These are phyloP conservation scores for Oehlia diaphana DNA, from an alignment of 192 early-diverging fungal genomes.

Conservation along the genomic window DNA sequence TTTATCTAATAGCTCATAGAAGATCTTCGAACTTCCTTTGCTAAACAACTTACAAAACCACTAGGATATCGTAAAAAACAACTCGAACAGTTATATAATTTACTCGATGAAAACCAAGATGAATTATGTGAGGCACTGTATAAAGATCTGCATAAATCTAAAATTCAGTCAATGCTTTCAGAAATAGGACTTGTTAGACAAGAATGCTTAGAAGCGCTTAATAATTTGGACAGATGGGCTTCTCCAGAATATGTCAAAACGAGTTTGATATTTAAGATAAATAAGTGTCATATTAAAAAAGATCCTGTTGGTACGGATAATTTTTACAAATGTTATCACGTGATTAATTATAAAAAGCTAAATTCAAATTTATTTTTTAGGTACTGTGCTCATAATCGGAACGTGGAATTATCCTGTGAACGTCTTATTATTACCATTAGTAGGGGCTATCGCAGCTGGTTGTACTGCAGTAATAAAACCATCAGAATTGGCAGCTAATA, in stretches of 20 bases:
- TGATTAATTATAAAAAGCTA: neutral
- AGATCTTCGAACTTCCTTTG: constrained; percentile 40
- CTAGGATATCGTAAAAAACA: constrained; percentile 59
- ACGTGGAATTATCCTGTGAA: constrained; percentile 60
- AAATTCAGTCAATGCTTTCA: constrained; percentile 50
- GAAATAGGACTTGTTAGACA: constrained; percentile 55
- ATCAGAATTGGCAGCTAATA: constrained; percentile 74
- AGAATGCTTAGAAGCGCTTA: constrained; percentile 47
- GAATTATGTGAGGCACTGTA: constrained; percentile 54
- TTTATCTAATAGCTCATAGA: constrained; percentile 30
- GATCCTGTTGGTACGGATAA: constrained; percentile 67
- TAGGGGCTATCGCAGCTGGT: constrained; percentile 88
- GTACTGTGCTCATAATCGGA: constrained; percentile 44
- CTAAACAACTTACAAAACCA: constrained; percentile 41
- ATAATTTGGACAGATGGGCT: constrained; percentile 63
- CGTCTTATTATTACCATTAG: constrained; percentile 69
- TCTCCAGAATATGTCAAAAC: constrained; percentile 44
- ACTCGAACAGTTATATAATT: constrained; percentile 57
- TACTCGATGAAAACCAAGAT: constrained; percentile 62
- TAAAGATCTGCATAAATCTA: constrained; percentile 60
- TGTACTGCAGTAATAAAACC: constrained; percentile 85
- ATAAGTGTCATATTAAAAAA: constrained; percentile 56
- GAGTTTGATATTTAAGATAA: constrained; percentile 45
- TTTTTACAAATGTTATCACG: neutral
- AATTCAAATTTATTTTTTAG: constrained; percentile 13